These are phyloP conservation scores for Lophiotrema nucula DNA, from an alignment of 495 filamentous ascomycete genomes.

Conservation along the genomic window DNA sequence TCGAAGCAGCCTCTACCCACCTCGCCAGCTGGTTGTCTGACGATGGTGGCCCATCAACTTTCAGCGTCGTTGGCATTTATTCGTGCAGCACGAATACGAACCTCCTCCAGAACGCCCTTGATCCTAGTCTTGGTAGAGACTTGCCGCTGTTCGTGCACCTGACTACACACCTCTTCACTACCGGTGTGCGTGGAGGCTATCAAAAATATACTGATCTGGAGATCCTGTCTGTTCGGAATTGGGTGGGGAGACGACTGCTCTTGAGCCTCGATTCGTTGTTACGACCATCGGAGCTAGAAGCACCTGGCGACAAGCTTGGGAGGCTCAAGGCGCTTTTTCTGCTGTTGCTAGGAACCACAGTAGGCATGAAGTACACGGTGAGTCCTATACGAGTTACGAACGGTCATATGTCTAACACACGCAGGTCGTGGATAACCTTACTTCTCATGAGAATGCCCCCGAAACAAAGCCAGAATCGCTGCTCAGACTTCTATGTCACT, in stretches of 20 bases:
- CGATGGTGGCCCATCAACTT: constrained; percentile 4
- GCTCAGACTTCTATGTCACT: constrained; percentile 26
- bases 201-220: constrained; percentile 18
- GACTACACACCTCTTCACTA: constrained; percentile 22
- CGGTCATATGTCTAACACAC: no score
- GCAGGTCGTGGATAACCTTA: no score
- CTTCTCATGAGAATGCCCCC: neutral
- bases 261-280: constrained; percentile 6
- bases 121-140: constrained; percentile 16
- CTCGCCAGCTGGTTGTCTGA: constrained; percentile 22
- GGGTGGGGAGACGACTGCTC: constrained; percentile 12
- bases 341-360: constrained; percentile 16
- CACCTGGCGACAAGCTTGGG: constrained; percentile 9
- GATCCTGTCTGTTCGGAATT: constrained; percentile 18
- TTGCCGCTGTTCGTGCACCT: constrained; percentile 24
- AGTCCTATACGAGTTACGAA: no score
- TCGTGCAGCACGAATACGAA: constrained; percentile 27
- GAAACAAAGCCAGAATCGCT: constrained; percentile 17
- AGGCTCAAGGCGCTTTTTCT: constrained; percentile 18
- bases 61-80: constrained; percentile 21
- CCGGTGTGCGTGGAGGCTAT: constrained; percentile 17
- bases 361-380: constrained; percentile 24
- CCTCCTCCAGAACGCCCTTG: constrained; percentile 14
- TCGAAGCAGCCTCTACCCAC: constrained; percentile 23
- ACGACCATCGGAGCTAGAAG: constrained; percentile 17